phyloP scores from a whole-genome alignment of 345 rosid species.

The Psidium friedrichsthalianum region DNA sequence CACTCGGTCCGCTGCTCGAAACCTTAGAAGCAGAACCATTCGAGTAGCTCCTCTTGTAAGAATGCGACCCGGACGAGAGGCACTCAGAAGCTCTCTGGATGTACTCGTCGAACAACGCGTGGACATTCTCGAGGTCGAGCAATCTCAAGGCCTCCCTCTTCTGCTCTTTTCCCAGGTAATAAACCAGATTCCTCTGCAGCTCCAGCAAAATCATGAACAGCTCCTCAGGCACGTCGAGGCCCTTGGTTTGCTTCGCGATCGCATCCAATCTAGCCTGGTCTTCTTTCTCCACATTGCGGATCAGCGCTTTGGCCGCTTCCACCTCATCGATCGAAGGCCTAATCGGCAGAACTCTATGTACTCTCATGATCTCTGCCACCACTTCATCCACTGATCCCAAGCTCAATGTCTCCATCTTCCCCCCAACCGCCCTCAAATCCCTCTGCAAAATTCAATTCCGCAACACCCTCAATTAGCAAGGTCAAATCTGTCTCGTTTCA shows the following conservation, averaged over 20 bases:
- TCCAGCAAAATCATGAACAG: conserved; percentile 55
- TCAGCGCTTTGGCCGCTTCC: conserved; percentile 57
- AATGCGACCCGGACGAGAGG: conserved; percentile 29
- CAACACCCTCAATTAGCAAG: background rate
- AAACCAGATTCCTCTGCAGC: conserved; percentile 55
- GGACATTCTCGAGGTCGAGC: conserved; percentile 68
- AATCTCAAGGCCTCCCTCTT: conserved; percentile 57
- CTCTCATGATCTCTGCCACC: conserved; percentile 78
- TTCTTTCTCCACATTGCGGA: conserved; percentile 67
- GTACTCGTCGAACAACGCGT: conserved; percentile 57
- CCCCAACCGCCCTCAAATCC: background rate
- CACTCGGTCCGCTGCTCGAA: background rate
- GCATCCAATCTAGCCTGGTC: conserved; percentile 53
- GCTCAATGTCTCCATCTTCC: conserved; percentile 23
- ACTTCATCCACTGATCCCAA: conserved; percentile 37
- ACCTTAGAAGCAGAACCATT: conserved; percentile 15
- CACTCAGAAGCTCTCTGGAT: conserved; percentile 83
- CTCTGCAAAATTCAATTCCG: background rate
- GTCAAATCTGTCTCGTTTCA: too few relatives aligned
- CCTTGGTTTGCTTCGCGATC: conserved; percentile 37
- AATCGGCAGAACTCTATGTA: conserved; percentile 68
- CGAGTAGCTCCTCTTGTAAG: conserved; percentile 10
- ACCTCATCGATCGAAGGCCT: conserved; percentile 75
- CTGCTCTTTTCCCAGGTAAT: conserved; percentile 58
- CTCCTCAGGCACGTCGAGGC: conserved; percentile 55